phyloP scores from a whole-genome alignment of 495 filamentous ascomycete species.

The Lophiotrema nucula region DNA sequence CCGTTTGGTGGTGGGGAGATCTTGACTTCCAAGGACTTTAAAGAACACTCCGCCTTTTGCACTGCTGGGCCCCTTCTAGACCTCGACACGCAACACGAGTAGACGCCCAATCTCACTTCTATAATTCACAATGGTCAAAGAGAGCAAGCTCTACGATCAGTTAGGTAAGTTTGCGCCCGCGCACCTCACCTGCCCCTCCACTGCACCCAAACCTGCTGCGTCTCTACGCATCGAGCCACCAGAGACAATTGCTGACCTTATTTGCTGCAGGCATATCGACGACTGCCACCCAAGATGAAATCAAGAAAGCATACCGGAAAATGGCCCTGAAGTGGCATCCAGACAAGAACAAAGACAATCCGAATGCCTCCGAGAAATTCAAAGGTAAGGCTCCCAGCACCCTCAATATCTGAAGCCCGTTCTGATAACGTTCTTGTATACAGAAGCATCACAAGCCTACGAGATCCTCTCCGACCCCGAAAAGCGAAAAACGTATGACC shows the following conservation, averaged over 20 bases:
- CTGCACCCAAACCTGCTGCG: background rate
- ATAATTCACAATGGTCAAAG: conserved; percentile 40
- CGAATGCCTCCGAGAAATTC: conserved; percentile 80
- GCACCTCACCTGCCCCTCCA: background rate
- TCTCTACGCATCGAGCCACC: background rate
- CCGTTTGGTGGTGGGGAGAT: conserved; percentile 4
- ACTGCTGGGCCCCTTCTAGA: background rate
- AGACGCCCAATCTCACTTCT: no score
- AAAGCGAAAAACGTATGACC: conserved; percentile 93
- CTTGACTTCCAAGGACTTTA: background rate
- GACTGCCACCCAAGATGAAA: conserved; percentile 81
- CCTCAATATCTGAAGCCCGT: conserved; percentile 15
- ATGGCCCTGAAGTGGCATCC: conserved; percentile 86
- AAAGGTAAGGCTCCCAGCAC: conserved; percentile 52
- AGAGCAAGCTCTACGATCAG: conserved; percentile 47
- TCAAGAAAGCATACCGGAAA: conserved; percentile 88
- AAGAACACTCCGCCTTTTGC: background rate
- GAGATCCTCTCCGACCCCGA: conserved; percentile 97
- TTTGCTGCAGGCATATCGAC: conserved; percentile 59
- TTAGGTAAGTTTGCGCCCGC: conserved; percentile 35
- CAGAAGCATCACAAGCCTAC: conserved; percentile 90
- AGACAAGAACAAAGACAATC: conserved; percentile 95
- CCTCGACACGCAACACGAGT: no score
- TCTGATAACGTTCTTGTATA: conserved; percentile 27
- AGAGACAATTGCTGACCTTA: background rate